Evolutionary conservation across 331 rosid species (phyloP).

Genomic region (Dryas integrifolia): DNA sequence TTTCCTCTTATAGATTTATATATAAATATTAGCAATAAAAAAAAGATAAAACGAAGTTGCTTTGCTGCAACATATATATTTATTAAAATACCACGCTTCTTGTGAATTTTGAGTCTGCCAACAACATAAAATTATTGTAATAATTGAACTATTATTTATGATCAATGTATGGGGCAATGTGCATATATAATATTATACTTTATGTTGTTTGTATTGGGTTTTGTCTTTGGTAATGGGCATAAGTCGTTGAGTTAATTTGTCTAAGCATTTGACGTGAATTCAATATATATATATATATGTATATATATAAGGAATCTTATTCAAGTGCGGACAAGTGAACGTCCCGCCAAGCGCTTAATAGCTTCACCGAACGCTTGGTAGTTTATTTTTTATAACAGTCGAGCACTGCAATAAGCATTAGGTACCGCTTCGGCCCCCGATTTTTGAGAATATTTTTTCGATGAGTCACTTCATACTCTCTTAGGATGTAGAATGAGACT

Average conservation of each 20-base stretch:
- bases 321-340: too few relatives aligned
- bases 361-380: too few relatives aligned
- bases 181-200: too few relatives aligned
- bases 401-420: too few relatives aligned
- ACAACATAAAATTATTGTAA: not conserved
- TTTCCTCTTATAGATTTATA: conserved; percentile 14
- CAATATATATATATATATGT: not conserved
- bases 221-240: not conserved
- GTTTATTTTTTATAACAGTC: too few relatives aligned
- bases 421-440: too few relatives aligned
- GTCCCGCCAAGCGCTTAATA: too few relatives aligned
- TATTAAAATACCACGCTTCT: conserved; percentile 12
- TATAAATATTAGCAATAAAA: not conserved
- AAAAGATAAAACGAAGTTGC: too few relatives aligned
- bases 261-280: not conserved
- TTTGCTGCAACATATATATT: conserved; percentile 12
- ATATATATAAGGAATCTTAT: too few relatives aligned
- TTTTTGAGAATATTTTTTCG: too few relatives aligned
- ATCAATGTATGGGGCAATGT: not conserved
- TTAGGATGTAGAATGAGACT: too few relatives aligned
- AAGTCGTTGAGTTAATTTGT: not conserved
- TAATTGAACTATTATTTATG: not conserved
- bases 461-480: fast-evolving
- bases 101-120: conserved; percentile 7
- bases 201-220: too few relatives aligned